These are phyloP conservation scores for Chlorella ohadii DNA, from an alignment of 139 green algal genomes.

Conservation along the genomic window DNA sequence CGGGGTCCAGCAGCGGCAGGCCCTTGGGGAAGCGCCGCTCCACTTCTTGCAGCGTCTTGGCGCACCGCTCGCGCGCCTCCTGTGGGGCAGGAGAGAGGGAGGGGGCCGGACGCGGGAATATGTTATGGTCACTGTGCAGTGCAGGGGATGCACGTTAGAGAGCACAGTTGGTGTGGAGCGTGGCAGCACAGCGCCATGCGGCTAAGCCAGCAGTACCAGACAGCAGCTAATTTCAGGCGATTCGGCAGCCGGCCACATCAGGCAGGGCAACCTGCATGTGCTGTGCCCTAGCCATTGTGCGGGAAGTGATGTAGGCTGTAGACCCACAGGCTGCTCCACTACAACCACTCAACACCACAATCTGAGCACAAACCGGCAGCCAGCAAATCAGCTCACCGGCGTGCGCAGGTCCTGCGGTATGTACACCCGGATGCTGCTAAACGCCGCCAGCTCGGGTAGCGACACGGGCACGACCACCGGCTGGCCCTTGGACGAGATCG, in stretches of 20 bases:
- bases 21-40: constrained; percentile 44
- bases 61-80: constrained; percentile 27
- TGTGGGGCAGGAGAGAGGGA: not conserved
- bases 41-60: constrained; percentile 51
- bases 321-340: not conserved
- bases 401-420: constrained; percentile 86
- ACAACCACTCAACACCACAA: no score
- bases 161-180: no score
- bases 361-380: no score
- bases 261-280: no score
- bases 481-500: constrained; percentile 5
- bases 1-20: constrained; percentile 68
- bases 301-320: no score
- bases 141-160: no score
- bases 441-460: constrained; percentile 53
- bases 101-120: not conserved
- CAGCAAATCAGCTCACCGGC: not conserved
- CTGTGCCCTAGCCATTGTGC: no score
- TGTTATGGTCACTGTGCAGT: not conserved
- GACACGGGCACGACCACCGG: not conserved
- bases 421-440: constrained; percentile 78
- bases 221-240: no score
- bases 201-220: no score
- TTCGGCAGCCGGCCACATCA: no score
- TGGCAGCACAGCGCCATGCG: no score